Base-by-base conservation (phyloP, 163 green algal species). In the Prototheca stagnorum region DNA sequence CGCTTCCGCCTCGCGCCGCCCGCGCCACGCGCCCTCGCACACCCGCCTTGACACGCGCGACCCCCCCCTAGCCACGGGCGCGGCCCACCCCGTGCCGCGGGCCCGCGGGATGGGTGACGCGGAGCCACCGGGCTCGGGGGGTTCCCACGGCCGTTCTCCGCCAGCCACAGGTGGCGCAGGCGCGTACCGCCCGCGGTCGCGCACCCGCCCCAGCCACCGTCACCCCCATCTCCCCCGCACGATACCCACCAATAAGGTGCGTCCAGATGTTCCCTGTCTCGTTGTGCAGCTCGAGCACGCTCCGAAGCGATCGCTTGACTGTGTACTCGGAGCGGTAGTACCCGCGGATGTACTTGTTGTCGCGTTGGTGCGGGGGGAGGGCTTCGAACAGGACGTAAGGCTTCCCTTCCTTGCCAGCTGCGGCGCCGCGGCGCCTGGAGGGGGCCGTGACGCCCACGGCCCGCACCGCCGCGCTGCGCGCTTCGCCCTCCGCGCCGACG, bases 181-280 rank as follows among this genome's bases (percentile, higher is more conserved):
- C 31, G 11, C 9, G 11, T 37, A 12, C 31, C 12, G 9, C 31
- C 9, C 31, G 9, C 31, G 31, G 11, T 37, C 31, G 11, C 31
- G 12, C 31, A 37, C 9, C 9, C 31, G 11, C 12, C 12, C 11
- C 12, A 9, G 12, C 11, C 31, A 37, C 31, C 12, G 11, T 37
- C 31, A 12, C 12, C 11, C 31, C 31, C n/a, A n/a, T n/a, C n/a
- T 9, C 36, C 11, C 14, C 36, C 36, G 2, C 8, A 21, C 14
- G 8, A 46, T 46, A 21, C 70, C 17, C 55, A 88, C 79, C 81
- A 15, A 90, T 40, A 6, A 93, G 56, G 51, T 95, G 84, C 3
- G 70, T 90, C 75, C 75, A 93, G 1, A 95, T 78, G 53, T 92
- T 93, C 9, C 80, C 73, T 1, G 79, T 89, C 57, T 95, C 85